Base-by-base conservation (phyloP, 306 rosid species). In the Lotus japonicus region DNA sequence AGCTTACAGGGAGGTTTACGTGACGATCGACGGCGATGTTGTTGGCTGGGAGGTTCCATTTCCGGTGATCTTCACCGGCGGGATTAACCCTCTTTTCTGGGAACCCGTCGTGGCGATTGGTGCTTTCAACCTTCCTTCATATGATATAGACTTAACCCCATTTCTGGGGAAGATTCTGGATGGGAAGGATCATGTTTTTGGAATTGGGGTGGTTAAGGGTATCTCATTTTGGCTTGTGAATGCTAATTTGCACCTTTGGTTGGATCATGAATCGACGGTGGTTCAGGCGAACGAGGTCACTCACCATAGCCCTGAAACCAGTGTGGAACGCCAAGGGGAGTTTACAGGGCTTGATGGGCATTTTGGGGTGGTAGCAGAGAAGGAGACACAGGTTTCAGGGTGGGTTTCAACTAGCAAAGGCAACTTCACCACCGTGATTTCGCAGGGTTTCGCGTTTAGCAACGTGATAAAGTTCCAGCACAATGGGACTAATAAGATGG, bases 21-120 rank as follows among this genome's bases (percentile, higher is more conserved):
- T 80, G 15, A 86, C 86, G 8, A 66, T 91, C 0, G 97, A 91
- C 45, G 95, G 91, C 1, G 77, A 83, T 12, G 4, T 84, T 41
- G 89, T 72, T 1, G 96, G 92, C 2, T 82, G 82, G 58, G 96
- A 86, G 79, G 51, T 87, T 45, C 97, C 97, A 0, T 88, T 91
- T 52, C 97, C 97, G n/a, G 97, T 91, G 19, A 51, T 91, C 19
- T 91, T 88, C 81, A 76, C 92, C 6, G 97, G 95, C 13, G 97
- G 97, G 5, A 76, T 91, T 21, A 88, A 91, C 66, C 97, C 97
- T 1, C 31, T 91, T 77, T 76, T 83, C 52, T 91, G 97, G 97
- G 89, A 80, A 41, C 97, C 96, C 0, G 68, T 88, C 49, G 96
- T 91, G 38, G 92, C 87, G 0, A 86, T 91, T 19, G 97, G 97